Base-by-base conservation (phyloP, 129 eudicot species). In the Solidago caesia region DNA sequence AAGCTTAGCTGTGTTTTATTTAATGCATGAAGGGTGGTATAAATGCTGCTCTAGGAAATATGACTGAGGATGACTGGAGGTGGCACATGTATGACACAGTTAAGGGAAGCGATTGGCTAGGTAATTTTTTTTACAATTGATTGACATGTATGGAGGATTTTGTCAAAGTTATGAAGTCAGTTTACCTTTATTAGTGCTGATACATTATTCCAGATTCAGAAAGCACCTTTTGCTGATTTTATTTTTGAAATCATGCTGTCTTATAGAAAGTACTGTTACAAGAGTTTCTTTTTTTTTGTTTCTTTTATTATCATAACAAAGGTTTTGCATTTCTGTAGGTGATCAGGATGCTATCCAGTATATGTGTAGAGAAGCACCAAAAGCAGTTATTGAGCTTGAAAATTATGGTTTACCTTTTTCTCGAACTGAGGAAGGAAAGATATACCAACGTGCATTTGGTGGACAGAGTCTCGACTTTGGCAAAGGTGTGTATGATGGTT, bases 291-390 rank as follows among this genome's bases (percentile, higher is more conserved):
- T 27, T 21, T 27, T 26, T 11, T 4, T 64, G 68, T 72, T 44
- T 53, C 6, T 53, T 46, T 8, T 65, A 8, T 49, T 64, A 63
- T 77, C 21, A 75, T 56, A 81, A 44, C 44, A 79, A 60, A 43
- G 58, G 65, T 47, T 15, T 74, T 80, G 49, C 62, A 7, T 74
- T 80, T 74, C 75, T 76, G 29, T 73, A 95, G 99, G 99, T 64
- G 99, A 95, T 78, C 99, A 95, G 83, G 99, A 95, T 81, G 97
- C 99, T 73, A 95, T 95, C 72, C 99, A 95, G 76, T 95, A 95
- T 79, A 95, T 95, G 99, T 95, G 99, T 75, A 89, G 99, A 63
- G 99, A 95, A 87, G 99, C 99, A 61, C 99, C 99, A 72, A 95
- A 95, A 85, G 99, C 99, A 78, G 99, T 95, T 60, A 95, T 95